Evolutionary conservation across 2,329 filamentous ascomycete genomes (phyloP).

Genomic region (Epicoccum nigrum): DNA sequence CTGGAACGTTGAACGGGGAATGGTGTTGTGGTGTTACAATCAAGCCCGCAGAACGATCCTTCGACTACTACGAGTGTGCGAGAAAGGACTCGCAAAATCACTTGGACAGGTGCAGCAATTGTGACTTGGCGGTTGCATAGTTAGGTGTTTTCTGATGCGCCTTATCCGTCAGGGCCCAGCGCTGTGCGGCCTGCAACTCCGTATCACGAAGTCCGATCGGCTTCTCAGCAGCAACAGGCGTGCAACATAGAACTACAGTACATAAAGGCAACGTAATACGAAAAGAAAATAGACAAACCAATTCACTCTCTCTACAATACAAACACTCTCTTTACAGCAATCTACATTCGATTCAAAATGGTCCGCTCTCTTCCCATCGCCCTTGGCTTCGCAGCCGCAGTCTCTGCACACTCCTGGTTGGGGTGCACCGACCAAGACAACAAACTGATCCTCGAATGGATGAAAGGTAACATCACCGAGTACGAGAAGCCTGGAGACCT

Average conservation of each 20-base stretch:
- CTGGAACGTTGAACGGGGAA: too few species aligned
- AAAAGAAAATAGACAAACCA: background rate
- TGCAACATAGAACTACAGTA: background rate
- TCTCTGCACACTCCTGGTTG: conserved; percentile 35
- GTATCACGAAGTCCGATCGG: conserved; percentile 9
- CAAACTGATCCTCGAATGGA: conserved; percentile 25
- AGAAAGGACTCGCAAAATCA: too few species aligned
- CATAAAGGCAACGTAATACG: background rate
- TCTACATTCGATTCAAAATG: background rate
- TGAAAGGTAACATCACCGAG: conserved; percentile 25
- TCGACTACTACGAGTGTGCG: too few species aligned
- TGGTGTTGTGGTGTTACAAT: too few species aligned
- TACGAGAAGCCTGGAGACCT: conserved; percentile 15
- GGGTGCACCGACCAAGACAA: conserved; percentile 35
- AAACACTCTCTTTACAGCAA: background rate
- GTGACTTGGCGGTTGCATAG: background rate
- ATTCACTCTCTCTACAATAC: background rate
- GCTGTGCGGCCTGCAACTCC: conserved; percentile 7
- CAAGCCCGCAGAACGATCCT: too few species aligned
- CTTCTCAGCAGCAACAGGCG: background rate
- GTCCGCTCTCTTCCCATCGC: conserved; percentile 5
- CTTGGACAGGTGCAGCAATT: too few species aligned
- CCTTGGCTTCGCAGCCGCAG: conserved; percentile 6
- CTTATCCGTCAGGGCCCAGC: background rate
- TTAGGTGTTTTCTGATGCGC: background rate